These are phyloP conservation scores for Ramalina peruviana DNA, from an alignment of 495 filamentous ascomycete genomes.

Conservation along the genomic window DNA sequence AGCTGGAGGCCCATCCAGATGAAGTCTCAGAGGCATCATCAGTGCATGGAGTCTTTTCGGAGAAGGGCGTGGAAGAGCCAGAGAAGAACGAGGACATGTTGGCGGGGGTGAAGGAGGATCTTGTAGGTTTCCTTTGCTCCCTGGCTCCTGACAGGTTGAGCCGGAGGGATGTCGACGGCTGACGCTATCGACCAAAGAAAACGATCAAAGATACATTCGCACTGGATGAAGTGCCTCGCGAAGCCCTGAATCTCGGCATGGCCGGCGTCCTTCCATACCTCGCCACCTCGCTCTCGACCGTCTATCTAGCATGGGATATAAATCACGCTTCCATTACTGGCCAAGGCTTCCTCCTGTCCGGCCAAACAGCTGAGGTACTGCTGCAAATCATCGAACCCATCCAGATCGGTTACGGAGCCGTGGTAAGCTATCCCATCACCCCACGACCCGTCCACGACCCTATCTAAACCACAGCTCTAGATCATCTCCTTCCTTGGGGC, in stretches of 20 bases:
- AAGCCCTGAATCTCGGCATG: constrained; percentile 69
- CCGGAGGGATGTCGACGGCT: neutral
- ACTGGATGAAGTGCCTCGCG: constrained; percentile 59
- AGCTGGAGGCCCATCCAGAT: constrained; percentile 41
- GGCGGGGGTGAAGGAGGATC: constrained; percentile 53
- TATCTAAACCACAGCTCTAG: constrained; percentile 20
- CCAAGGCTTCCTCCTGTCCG: constrained; percentile 49
- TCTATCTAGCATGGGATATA: constrained; percentile 73
- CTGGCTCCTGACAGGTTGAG: neutral
- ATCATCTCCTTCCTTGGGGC: constrained; percentile 95
- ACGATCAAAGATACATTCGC: constrained; percentile 81
- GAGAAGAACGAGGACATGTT: constrained; percentile 46
- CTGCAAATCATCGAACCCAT: constrained; percentile 76
- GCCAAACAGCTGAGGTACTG: constrained; percentile 56
- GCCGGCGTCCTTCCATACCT: constrained; percentile 86
- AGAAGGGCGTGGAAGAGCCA: constrained; percentile 21
- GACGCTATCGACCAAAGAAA: constrained; percentile 33
- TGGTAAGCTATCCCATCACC: constrained; percentile 41
- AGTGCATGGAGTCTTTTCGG: constrained; percentile 39
- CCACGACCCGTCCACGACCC: neutral
- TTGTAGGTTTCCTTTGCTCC: constrained; percentile 39
- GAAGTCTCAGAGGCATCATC: constrained; percentile 42
- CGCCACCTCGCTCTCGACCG: constrained; percentile 73
- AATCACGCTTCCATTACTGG: constrained; percentile 47
- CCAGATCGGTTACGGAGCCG: constrained; percentile 85